Base-by-base conservation (phyloP, 208 protist species). In the Trypanosoma scelopori region DNA sequence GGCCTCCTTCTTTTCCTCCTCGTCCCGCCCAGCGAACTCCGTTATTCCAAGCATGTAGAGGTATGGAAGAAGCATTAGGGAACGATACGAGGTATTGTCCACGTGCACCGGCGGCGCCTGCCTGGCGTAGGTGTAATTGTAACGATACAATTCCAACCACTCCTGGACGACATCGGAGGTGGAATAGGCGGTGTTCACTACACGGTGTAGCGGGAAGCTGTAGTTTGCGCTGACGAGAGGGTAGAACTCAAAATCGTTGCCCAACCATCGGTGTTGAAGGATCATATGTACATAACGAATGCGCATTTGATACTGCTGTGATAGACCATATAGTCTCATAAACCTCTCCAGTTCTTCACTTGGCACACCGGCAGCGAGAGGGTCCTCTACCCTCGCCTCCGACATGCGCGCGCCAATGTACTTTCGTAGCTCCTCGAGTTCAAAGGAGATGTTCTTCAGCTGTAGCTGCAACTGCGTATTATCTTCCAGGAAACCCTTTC, bases 201-300 rank as follows among this genome's bases (percentile, higher is more conserved):
- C 23, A 22, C 67, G 49, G 25, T 39, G 4, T 42, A 28, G 3
- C 35, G 41, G 46, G 77, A 65, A 12, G 37, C 5, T 18, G 78
- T 49, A 23, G 25, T 32, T 5, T 66, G 53, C 9, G 7, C 30
- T 22, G 12, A 79, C 46, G 7, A 93, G 64, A 9, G 82, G 79
- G 59, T 82, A 85, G 68, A 87, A 93, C 74, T 93, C 87, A 73
- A 79, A 93, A 68, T 89, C 50, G 35, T 90, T 72, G 0, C 87
- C 87, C 43, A 88, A 76, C 35, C 74, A 71, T 39, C 77, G 74
- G 39, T 84, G 71, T 35, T 41, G 5, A n/a, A 70, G 63, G 23
- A 81, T 68, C 15, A 87, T 45, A 30, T 55, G 41, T 18, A 78
- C 22, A 61, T 89, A 74, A 7, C 64, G 55, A 6, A 84, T 2